phyloP scores from a whole-genome alignment of 495 filamentous ascomycete genomes.

The Penicillium bialowiezense region DNA sequence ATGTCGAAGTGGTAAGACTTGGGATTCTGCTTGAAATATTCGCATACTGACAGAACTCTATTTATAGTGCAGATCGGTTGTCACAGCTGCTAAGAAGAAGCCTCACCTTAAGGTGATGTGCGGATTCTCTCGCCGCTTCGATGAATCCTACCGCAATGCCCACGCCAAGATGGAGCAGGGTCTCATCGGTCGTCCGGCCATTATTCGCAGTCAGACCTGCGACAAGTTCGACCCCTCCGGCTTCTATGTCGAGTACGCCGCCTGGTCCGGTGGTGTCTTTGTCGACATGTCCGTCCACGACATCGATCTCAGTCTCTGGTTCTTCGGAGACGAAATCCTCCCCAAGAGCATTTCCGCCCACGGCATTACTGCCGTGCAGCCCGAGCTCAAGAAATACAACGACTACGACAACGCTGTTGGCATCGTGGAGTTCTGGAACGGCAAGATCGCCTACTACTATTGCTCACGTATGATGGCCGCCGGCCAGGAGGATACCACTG shows the following conservation, averaged over 20 bases:
- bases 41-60: too few relatives aligned
- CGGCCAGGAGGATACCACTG: slow-evolving; percentile 60
- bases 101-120: slow-evolving; percentile 54
- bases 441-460: slow-evolving; percentile 59
- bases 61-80: slow-evolving; percentile 19
- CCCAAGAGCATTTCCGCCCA: slow-evolving; percentile 47
- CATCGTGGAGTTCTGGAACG: slow-evolving; percentile 58
- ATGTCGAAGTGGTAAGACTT: slow-evolving; percentile 44
- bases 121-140: slow-evolving; percentile 57
- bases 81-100: slow-evolving; percentile 15
- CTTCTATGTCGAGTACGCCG: slow-evolving; percentile 55
- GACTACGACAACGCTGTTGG: slow-evolving; percentile 62
- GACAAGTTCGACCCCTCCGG: slow-evolving; percentile 52
- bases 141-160: slow-evolving; percentile 52
- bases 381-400: slow-evolving; percentile 49
- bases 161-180: slow-evolving; percentile 42
- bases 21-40: too few relatives aligned
- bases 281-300: slow-evolving; percentile 57
- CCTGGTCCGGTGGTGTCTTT: slow-evolving; percentile 56
- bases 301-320: slow-evolving; percentile 56
- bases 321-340: slow-evolving; percentile 44
- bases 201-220: slow-evolving; percentile 56
- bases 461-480: slow-evolving; percentile 57
- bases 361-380: slow-evolving; percentile 57
- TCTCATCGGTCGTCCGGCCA: slow-evolving; percentile 46